phyloP scores from a whole-genome alignment of 768 basidiomycete genomes.

The Lactifluus piperatus region DNA sequence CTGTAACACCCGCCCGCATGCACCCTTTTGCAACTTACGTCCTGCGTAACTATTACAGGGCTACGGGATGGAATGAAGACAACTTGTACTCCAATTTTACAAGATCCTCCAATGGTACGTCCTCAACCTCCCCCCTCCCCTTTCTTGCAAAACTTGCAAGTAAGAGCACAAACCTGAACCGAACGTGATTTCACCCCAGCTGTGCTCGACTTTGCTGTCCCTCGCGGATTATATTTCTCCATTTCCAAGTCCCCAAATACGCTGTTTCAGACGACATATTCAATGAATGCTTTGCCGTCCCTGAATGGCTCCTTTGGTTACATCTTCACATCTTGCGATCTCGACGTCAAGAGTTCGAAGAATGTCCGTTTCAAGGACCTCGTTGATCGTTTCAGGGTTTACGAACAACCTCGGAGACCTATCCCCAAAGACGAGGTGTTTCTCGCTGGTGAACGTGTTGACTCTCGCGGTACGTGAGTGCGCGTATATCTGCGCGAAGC shows the following conservation, averaged over 20 bases:
- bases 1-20: conserved; percentile 32
- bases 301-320: conserved; percentile 90
- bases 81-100: conserved; percentile 88
- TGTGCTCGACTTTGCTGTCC: conserved; percentile 86
- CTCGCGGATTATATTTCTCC: conserved; percentile 67
- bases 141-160: too few species aligned
- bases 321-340: conserved; percentile 82
- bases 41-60: conserved; percentile 79
- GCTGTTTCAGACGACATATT: conserved; percentile 83
- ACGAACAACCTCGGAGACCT: conserved; percentile 72
- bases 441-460: conserved; percentile 70
- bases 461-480: conserved; percentile 54
- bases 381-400: conserved; percentile 80
- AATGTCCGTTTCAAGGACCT: conserved; percentile 80
- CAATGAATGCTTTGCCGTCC: conserved; percentile 88
- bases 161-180: background rate
- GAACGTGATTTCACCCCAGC: conserved; percentile 36
- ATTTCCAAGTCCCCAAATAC: conserved; percentile 85
- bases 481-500: background rate
- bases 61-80: conserved; percentile 97
- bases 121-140: background rate
- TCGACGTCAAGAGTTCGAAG: conserved; percentile 61
- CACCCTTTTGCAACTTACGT: conserved; percentile 86
- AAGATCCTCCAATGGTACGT: conserved; percentile 74
- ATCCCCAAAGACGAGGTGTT: conserved; percentile 74